These are phyloP conservation scores for Megacollybia platyphylla DNA, from an alignment of 1,284 basidiomycete genomes.

Conservation along the genomic window DNA sequence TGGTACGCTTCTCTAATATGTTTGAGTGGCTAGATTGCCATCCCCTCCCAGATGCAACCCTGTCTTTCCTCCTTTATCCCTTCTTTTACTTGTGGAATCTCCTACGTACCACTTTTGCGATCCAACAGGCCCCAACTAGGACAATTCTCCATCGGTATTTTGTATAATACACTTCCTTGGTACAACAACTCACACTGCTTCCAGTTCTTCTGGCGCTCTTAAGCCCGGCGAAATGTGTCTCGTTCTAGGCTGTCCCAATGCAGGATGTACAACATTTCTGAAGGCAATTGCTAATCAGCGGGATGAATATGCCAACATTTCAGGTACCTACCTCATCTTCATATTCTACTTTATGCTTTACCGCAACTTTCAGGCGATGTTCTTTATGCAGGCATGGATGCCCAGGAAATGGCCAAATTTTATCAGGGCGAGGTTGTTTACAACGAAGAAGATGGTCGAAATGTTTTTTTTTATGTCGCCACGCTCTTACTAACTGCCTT, in stretches of 20 bases:
- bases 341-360: not conserved
- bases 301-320: constrained; percentile 42
- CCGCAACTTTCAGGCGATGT: constrained; percentile 23
- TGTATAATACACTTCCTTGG: constrained; percentile 3
- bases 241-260: constrained; percentile 75
- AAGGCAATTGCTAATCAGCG: constrained; percentile 68
- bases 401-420: constrained; percentile 47
- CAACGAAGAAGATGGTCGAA: constrained; percentile 53
- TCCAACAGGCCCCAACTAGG: constrained; percentile 27
- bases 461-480: constrained; percentile 1
- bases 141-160: constrained; percentile 55
- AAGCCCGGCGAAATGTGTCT: constrained; percentile 56
- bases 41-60: constrained; percentile 37
- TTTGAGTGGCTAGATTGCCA: not conserved
- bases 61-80: constrained; percentile 46
- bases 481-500: constrained; percentile 10
- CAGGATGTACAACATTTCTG: constrained; percentile 73
- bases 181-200: constrained; percentile 16
- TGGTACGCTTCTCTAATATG: constrained; percentile 21
- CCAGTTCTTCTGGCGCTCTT: constrained; percentile 61
- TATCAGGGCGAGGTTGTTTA: constrained; percentile 82
- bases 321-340: constrained; percentile 22
- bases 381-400: constrained; percentile 61
- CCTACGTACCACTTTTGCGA: constrained; percentile 45
- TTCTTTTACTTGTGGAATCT: constrained; percentile 34